Evolutionary conservation across 2,329 filamentous ascomycete species (phyloP).

Genomic region (Immersiporthe knoxdaviesiana): DNA sequence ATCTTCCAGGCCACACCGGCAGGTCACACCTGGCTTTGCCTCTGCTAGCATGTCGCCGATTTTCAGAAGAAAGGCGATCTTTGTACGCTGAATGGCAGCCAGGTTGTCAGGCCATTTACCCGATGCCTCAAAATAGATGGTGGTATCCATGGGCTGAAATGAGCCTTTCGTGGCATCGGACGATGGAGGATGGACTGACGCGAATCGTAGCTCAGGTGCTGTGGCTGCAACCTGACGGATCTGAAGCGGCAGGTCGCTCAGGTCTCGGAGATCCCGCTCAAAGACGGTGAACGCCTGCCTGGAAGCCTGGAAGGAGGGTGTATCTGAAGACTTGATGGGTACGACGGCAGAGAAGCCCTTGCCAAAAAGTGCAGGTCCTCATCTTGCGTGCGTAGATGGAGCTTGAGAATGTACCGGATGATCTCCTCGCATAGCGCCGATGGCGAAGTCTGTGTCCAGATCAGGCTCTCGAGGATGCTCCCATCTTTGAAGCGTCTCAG

Average conservation of each 20-base stretch:
- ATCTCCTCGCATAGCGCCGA: conserved; percentile 79
- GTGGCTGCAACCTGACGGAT: conserved; percentile 78
- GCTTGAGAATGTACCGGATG: conserved; percentile 68
- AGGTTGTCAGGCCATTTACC: conserved; percentile 93
- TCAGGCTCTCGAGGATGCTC: conserved; percentile 87
- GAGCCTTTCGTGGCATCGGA: conserved; percentile 49
- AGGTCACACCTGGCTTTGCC: conserved; percentile 59
- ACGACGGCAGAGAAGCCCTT: conserved; percentile 55
- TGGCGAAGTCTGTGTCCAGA: conserved; percentile 72
- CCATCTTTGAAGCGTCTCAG: conserved; percentile 94
- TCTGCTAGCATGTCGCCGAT: conserved; percentile 72
- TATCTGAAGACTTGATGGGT: conserved; percentile 50
- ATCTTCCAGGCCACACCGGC: conserved; percentile 82
- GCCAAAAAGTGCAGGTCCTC: conserved; percentile 57
- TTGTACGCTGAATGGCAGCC: conserved; percentile 87
- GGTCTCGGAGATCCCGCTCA: conserved; percentile 73
- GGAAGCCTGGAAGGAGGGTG: conserved; percentile 67
- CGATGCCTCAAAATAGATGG: conserved; percentile 91
- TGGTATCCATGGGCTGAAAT: conserved; percentile 69
- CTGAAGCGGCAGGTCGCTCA: conserved; percentile 86
- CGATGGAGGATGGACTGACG: conserved; percentile 62
- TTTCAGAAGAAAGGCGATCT: conserved; percentile 84
- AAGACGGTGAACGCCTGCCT: conserved; percentile 72
- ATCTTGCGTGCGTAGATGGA: conserved; percentile 67
- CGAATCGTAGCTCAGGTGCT: conserved; percentile 72